phyloP scores from a whole-genome alignment of 371 early-diverging fungal species.

The Apophysomyces ossiformis region DNA sequence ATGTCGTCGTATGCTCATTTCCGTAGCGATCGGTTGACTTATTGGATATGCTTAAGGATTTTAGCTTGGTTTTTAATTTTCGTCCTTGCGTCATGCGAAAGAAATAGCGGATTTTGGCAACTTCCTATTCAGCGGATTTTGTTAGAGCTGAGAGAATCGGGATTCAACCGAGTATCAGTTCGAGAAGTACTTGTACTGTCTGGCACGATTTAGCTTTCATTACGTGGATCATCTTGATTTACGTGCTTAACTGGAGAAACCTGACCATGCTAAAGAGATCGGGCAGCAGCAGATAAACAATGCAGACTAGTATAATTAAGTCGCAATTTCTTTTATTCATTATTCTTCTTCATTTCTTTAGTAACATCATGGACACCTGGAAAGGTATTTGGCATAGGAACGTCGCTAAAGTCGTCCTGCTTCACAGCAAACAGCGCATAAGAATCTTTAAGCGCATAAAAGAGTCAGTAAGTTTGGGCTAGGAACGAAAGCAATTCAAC shows the following conservation, averaged over 20 bases:
- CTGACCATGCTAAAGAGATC: too few relatives aligned
- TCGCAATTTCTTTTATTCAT: background rate
- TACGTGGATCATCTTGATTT: too few relatives aligned
- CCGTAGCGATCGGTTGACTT: background rate
- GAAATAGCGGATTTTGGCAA: background rate
- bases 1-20: background rate
- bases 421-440: constrained; percentile 62
- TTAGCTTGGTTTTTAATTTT: constrained; percentile 2
- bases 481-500: background rate
- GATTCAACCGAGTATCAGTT: too few relatives aligned
- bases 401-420: constrained; percentile 67
- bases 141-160: background rate
- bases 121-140: background rate
- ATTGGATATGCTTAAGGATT: background rate
- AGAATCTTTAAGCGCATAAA: constrained; percentile 30
- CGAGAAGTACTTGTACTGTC: too few relatives aligned
- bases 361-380: constrained; percentile 43
- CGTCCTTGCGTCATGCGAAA: constrained; percentile 6
- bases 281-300: too few relatives aligned
- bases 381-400: constrained; percentile 46
- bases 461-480: background rate
- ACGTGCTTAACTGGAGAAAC: too few relatives aligned
- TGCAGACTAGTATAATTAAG: too few relatives aligned
- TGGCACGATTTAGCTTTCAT: too few relatives aligned
- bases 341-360: constrained; percentile 23